phyloP scores from a whole-genome alignment of 2,329 filamentous ascomycete species.

The Fusarium piperis region DNA sequence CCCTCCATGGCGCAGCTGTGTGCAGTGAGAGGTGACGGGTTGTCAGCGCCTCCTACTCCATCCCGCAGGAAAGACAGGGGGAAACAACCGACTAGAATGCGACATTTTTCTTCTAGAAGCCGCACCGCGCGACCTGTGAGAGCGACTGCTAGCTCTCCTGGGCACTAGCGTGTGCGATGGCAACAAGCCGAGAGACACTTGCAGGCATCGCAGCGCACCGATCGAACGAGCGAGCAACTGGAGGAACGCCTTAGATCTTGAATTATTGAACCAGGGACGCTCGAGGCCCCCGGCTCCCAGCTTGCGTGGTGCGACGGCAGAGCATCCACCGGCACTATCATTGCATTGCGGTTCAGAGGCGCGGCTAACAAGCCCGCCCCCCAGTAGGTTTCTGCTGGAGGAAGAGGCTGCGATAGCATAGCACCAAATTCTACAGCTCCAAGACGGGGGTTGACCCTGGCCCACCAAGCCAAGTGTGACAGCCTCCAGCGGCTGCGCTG shows the following conservation, averaged over 20 bases:
- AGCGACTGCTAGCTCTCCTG: background rate
- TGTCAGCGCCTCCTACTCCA: conserved; percentile 18
- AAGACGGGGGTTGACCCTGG: conserved; percentile 13
- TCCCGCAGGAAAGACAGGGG: conserved; percentile 21
- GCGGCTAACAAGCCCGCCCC: conserved; percentile 3
- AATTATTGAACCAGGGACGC: conserved; percentile 11
- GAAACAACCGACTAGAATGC: conserved; percentile 21
- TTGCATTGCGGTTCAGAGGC: background rate
- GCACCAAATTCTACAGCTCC: conserved; percentile 3
- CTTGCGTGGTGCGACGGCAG: conserved; percentile 30
- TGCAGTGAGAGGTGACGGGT: background rate
- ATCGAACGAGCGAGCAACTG: conserved; percentile 24
- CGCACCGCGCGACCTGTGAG: conserved; percentile 8
- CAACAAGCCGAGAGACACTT: conserved; percentile 15
- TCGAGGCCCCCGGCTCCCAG: background rate
- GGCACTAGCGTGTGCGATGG: conserved; percentile 4
- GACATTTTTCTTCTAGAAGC: conserved; percentile 34
- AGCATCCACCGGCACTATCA: conserved; percentile 20
- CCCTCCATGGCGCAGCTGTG: conserved; percentile 3
- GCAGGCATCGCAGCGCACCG: conserved; percentile 10
- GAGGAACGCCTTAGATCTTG: conserved; percentile 16
- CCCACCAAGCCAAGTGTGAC: conserved; percentile 13
- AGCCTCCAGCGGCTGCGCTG: conserved; percentile 23
- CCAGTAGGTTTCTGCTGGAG: background rate
- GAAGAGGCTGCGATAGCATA: conserved; percentile 24